phyloP scores from a whole-genome alignment of 2,329 filamentous ascomycete genomes.

The Clonostachys solani region DNA sequence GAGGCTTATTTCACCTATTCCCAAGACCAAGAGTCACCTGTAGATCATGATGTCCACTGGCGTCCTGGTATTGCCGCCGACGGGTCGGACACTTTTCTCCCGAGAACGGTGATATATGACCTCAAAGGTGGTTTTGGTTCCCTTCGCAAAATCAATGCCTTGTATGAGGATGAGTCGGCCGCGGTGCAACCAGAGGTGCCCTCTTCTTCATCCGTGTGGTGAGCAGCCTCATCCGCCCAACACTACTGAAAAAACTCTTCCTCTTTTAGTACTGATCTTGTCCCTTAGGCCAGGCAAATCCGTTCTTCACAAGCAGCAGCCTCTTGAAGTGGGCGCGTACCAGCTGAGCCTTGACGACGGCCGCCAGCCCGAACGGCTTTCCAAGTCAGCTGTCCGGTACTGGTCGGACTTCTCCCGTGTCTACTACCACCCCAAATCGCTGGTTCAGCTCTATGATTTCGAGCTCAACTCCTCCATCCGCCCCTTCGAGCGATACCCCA shows the following conservation, averaged over 20 bases:
- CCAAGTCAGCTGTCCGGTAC: conserved; percentile 72
- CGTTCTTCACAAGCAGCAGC: conserved; percentile 62
- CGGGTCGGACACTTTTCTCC: conserved; percentile 87
- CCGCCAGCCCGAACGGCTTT: conserved; percentile 59
- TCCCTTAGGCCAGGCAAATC: conserved; percentile 57
- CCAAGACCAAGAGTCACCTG: conserved; percentile 25
- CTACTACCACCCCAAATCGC: conserved; percentile 86
- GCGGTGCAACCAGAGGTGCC: too few relatives aligned
- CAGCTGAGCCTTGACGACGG: conserved; percentile 76
- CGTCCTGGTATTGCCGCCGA: conserved; percentile 76
- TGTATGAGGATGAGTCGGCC: conserved; percentile 57
- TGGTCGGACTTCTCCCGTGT: conserved; percentile 95
- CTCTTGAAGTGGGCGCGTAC: conserved; percentile 69
- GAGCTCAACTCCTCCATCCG: conserved; percentile 75
- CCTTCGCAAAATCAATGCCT: conserved; percentile 78
- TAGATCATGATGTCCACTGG: conserved; percentile 71
- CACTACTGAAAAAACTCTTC: too few relatives aligned
- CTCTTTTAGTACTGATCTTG: too few relatives aligned
- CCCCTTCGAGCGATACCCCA: conserved; percentile 89
- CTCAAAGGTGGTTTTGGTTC: conserved; percentile 91
- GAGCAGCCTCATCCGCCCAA: too few relatives aligned
- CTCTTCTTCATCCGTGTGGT: too few relatives aligned
- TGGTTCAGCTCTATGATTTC: conserved; percentile 84
- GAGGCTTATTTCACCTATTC: conserved; percentile 97
- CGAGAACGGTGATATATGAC: conserved; percentile 89